Evolutionary conservation across 345 rosid genomes (phyloP).

Genomic region (Aquilaria yunnanensis): DNA sequence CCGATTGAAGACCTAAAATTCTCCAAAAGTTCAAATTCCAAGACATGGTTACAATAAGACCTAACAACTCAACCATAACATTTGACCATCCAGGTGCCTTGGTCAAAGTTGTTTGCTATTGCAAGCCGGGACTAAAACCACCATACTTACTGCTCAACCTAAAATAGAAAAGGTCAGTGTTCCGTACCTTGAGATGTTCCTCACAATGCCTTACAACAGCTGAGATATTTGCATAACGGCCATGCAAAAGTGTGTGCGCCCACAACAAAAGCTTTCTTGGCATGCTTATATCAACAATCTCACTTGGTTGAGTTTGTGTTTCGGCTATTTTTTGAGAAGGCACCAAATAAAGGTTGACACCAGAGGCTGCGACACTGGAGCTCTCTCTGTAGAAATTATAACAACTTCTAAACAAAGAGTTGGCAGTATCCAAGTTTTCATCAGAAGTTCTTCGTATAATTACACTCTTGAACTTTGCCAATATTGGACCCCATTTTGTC

Average conservation of each 20-base stretch:
- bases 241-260: slow-evolving; percentile 76
- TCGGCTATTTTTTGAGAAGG: slow-evolving; percentile 42
- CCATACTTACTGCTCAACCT: too few species aligned
- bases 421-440: slow-evolving; percentile 66
- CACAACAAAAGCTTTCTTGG: slow-evolving; percentile 94
- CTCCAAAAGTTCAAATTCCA: slow-evolving; percentile 5
- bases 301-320: slow-evolving; percentile 46
- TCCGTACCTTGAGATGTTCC: slow-evolving; percentile 76
- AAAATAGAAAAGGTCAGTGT: slow-evolving; percentile 5
- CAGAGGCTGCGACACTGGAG: slow-evolving; percentile 54
- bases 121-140: too few species aligned
- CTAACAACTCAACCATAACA: neutral
- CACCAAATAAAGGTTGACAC: slow-evolving; percentile 55
- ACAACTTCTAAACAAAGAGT: slow-evolving; percentile 59
- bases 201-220: slow-evolving; percentile 79
- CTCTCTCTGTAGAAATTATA: slow-evolving; percentile 87
- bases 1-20: neutral
- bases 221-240: slow-evolving; percentile 69
- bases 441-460: slow-evolving; percentile 51
- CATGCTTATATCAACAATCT: slow-evolving; percentile 73
- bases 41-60: slow-evolving; percentile 1
- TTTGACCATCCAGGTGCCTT: too few species aligned
- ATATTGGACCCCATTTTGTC: slow-evolving; percentile 60
- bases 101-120: too few species aligned
- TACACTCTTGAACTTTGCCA: slow-evolving; percentile 60